phyloP scores from a whole-genome alignment of 345 rosid genomes.

The Bruguiera parviflora region DNA sequence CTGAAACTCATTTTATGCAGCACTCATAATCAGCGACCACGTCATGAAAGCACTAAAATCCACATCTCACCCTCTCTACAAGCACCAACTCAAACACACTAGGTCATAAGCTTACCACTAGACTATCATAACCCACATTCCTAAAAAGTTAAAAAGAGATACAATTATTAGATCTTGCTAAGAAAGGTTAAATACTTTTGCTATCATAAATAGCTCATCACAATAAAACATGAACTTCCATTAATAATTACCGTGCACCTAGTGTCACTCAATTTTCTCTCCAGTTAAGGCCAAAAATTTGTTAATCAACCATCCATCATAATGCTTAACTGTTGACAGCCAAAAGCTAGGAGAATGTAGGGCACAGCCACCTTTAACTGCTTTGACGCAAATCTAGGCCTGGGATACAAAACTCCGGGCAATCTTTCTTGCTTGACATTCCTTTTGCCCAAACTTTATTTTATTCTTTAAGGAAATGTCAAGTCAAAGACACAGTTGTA shows the following conservation, averaged over 20 bases:
- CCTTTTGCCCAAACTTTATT: background rate
- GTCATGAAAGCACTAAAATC: background rate
- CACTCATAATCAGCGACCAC: background rate
- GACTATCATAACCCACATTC: background rate
- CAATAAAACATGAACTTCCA: too few species aligned
- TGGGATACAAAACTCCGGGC: background rate
- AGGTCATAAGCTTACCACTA: background rate
- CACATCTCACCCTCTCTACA: background rate
- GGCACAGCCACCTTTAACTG: background rate
- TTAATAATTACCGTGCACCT: too few species aligned
- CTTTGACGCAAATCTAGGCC: background rate
- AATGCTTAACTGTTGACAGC: too few species aligned
- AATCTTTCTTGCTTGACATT: background rate
- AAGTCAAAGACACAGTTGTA: background rate
- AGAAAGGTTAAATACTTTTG: too few species aligned
- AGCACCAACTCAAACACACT: background rate
- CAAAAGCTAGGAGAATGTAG: background rate
- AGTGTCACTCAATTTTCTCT: too few species aligned
- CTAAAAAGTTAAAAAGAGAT: too few species aligned
- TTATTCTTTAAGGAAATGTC: background rate
- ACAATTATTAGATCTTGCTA: too few species aligned
- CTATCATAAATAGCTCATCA: too few species aligned
- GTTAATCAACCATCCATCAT: too few species aligned
- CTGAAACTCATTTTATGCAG: background rate
- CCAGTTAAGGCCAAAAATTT: too few species aligned